phyloP scores from a whole-genome alignment of 2,329 filamentous ascomycete genomes.

The Phyllosticta paracitricarpa region DNA sequence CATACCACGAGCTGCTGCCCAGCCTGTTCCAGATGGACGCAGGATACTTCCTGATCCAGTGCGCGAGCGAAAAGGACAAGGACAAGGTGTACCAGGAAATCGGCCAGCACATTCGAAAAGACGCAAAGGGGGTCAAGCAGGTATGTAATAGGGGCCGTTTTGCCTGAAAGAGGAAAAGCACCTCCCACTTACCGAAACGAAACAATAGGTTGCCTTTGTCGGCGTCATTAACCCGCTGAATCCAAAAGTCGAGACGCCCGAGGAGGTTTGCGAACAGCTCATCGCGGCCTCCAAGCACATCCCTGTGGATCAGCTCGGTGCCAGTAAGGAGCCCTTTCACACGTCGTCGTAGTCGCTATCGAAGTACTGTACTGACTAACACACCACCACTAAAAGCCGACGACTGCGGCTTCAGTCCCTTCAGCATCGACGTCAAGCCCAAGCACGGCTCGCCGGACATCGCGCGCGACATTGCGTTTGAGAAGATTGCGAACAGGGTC shows the following conservation, averaged over 20 bases:
- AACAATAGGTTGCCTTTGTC: slow-evolving; percentile 18
- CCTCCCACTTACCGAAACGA: not conserved
- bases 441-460: slow-evolving; percentile 21
- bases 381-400: slow-evolving; percentile 12
- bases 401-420: slow-evolving; percentile 24
- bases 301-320: slow-evolving; percentile 20
- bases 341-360: not conserved
- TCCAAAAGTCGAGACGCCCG: slow-evolving; percentile 21
- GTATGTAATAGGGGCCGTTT: not conserved
- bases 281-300: slow-evolving; percentile 21
- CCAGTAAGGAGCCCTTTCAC: slow-evolving; percentile 10
- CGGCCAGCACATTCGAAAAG: slow-evolving; percentile 18
- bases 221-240: slow-evolving; percentile 22
- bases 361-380: no score
- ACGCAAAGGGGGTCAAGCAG: slow-evolving; percentile 23
- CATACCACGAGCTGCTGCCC: slow-evolving; percentile 22
- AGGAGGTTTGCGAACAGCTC: slow-evolving; percentile 20
- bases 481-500: slow-evolving; percentile 20
- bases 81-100: slow-evolving; percentile 21
- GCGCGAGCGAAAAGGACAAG: slow-evolving; percentile 21
- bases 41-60: slow-evolving; percentile 26
- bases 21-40: slow-evolving; percentile 26
- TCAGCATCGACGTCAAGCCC: slow-evolving; percentile 22
- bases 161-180: not conserved
- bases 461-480: slow-evolving; percentile 22